Evolutionary conservation across 192 early-diverging fungal genomes (phyloP), one percentile per base, ranked within the genome.

Genomic region (Backusella tuberculispora): DNA sequence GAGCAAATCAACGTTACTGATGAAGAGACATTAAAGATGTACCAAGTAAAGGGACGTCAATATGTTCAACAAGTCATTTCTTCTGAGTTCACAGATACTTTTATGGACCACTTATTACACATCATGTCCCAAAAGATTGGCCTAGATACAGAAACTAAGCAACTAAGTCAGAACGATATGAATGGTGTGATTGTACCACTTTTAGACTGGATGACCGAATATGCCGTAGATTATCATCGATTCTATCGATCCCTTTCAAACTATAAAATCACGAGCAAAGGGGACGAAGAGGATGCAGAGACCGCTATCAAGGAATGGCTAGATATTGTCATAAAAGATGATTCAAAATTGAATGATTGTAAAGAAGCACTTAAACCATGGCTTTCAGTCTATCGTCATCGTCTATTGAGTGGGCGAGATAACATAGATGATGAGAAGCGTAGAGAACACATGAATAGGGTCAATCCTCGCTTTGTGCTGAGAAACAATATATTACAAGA

Each of bases 401-500:
- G 92, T 3, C 66, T 85, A 5, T 43, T 71, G 24, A 44, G 41
- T 13, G 41, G 60, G 21, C 71, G 41, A 14, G 71, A 76, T 2
- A 85, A 90, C 9, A 48, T 70, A 6, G 80, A 66, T 14, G 34
- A 69, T n/a, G 69, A 44, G 50, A 44, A 79, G 10, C 80, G 92
- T 29, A 66, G 70, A 21, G 64, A 41, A n/a, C 65, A 77, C 24
- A 96, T 97, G 95, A 81, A 87, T 48, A 45, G 50, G 7, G 76
- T 79, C 63, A 97, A 97, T 74, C 96, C 95, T 6, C 83, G 82
- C 43, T 95, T 90, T 82, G 86, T 92, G 14, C 80, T 94, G 44
- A 88, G 94, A 26, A 94, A 95, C 74, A 92, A 90, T 88, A 87
- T 93, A 29, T 87, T 92, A 2, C 88, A 93, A 74, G 88, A 87